phyloP scores from a whole-genome alignment of 495 filamentous ascomycete species.

The Bacidia rubella region DNA sequence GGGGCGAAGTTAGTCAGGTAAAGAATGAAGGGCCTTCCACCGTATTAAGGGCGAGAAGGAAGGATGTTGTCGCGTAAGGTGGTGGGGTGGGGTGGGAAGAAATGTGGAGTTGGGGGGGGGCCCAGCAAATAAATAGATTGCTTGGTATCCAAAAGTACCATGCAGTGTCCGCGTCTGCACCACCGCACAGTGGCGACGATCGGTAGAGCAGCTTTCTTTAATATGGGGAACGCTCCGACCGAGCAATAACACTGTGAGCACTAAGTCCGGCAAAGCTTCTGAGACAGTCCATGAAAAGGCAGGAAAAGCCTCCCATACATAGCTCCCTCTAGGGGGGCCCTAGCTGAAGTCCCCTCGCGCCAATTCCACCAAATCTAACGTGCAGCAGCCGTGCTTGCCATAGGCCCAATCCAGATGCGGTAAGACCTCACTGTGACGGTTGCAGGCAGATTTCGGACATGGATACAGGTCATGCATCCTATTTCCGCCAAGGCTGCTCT shows the following conservation, averaged over 20 bases:
- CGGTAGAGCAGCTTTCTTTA: not conserved
- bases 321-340: not conserved
- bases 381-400: not conserved
- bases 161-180: not conserved
- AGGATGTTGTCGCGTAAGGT: not conserved
- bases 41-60: not conserved
- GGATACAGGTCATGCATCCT: too few relatives aligned
- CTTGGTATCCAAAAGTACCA: too few relatives aligned
- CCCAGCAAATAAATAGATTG: not conserved
- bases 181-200: not conserved
- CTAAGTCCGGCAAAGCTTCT: not conserved
- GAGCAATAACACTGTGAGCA: not conserved
- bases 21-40: not conserved
- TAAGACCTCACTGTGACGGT: not conserved
- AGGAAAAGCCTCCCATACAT: not conserved
- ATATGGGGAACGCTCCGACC: not conserved
- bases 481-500: not conserved
- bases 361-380: too few relatives aligned
- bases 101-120: not conserved
- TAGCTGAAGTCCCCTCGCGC: too few relatives aligned
- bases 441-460: not conserved
- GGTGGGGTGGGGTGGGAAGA: not conserved
- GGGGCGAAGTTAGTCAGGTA: too few relatives aligned
- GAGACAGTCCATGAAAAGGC: not conserved
- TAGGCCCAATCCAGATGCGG: not conserved